Evolutionary conservation across 2,329 filamentous ascomycete species (phyloP).

Genomic region (Talaromyces sp.): DNA sequence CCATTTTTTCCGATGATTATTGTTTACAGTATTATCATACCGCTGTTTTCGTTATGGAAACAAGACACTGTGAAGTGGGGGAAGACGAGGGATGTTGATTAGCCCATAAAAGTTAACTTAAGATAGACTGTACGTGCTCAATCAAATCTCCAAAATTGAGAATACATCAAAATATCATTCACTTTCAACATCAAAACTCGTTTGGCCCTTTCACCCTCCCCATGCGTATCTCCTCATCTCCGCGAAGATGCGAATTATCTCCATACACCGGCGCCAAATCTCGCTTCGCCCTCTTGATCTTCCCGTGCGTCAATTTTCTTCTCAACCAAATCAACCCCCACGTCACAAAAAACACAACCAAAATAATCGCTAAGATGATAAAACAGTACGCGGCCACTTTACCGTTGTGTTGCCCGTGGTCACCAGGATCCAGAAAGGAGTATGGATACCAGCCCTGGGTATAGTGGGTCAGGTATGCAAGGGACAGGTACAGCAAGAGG

Average conservation of each 20-base stretch:
- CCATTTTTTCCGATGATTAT: too few species aligned
- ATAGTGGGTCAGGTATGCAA: constrained; percentile 70
- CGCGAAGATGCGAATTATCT: not conserved
- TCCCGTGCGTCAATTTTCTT: constrained; percentile 42
- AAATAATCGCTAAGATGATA: constrained; percentile 53
- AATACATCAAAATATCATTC: not conserved
- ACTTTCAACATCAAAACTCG: not conserved
- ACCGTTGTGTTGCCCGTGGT: constrained; percentile 45
- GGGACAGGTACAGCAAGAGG: constrained; percentile 65
- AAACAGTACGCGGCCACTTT: constrained; percentile 64
- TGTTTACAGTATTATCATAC: too few species aligned
- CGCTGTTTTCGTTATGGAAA: too few species aligned
- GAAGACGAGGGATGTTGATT: not conserved
- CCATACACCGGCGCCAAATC: constrained; percentile 20
- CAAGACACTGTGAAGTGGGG: not conserved
- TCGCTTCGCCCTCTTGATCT: constrained; percentile 25
- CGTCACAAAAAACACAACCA: constrained; percentile 54
- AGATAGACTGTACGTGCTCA: too few species aligned
- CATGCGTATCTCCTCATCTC: not conserved
- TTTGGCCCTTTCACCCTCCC: not conserved
- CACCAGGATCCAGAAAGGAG: constrained; percentile 65
- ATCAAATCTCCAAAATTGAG: too few species aligned
- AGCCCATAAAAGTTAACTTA: not conserved
- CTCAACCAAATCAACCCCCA: constrained; percentile 54
- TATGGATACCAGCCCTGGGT: constrained; percentile 75